Evolutionary conservation across 768 basidiomycete genomes (phyloP).

Genomic region (Pholiota molesta): DNA sequence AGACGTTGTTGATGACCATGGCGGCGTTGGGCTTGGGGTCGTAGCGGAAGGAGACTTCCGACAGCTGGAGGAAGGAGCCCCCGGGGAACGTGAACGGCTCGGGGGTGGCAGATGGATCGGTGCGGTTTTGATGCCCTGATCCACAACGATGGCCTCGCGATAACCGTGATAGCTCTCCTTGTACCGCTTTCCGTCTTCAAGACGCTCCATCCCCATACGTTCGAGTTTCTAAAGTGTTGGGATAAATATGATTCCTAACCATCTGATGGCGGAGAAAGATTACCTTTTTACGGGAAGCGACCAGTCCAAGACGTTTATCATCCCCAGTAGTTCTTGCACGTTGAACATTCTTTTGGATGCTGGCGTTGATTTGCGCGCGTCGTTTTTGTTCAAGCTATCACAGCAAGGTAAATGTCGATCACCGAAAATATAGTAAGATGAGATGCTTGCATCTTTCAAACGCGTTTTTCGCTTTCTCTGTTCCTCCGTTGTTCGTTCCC

Average conservation of each 20-base stretch:
- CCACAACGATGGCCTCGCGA: conserved; percentile 36
- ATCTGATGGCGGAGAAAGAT: neutral
- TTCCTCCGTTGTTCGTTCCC: conserved; percentile 48
- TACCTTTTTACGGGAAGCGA: conserved; percentile 57
- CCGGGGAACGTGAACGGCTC: conserved; percentile 33
- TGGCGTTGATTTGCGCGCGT: conserved; percentile 48
- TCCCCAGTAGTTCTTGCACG: conserved; percentile 61
- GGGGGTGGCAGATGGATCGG: conserved; percentile 35
- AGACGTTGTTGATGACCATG: conserved; percentile 31
- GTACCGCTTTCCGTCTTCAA: conserved; percentile 34
- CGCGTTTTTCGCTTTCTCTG: conserved; percentile 45
- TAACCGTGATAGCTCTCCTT: conserved; percentile 35
- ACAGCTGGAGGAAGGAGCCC: conserved; percentile 34
- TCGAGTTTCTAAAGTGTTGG: conserved; percentile 29
- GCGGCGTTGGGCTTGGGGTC: conserved; percentile 20
- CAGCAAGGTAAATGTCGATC: no score
- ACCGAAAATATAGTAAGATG: neutral
- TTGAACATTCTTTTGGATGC: conserved; percentile 53
- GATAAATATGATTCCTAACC: neutral
- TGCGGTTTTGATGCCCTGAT: conserved; percentile 36
- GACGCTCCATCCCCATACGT: conserved; percentile 35
- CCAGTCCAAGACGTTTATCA: conserved; percentile 57
- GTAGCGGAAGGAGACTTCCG: conserved; percentile 36
- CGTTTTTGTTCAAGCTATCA: conserved; percentile 36
- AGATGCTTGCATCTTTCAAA: conserved; percentile 39